Base-by-base conservation (phyloP, 1,284 basidiomycete species). In the Trichosporon sp. region DNA sequence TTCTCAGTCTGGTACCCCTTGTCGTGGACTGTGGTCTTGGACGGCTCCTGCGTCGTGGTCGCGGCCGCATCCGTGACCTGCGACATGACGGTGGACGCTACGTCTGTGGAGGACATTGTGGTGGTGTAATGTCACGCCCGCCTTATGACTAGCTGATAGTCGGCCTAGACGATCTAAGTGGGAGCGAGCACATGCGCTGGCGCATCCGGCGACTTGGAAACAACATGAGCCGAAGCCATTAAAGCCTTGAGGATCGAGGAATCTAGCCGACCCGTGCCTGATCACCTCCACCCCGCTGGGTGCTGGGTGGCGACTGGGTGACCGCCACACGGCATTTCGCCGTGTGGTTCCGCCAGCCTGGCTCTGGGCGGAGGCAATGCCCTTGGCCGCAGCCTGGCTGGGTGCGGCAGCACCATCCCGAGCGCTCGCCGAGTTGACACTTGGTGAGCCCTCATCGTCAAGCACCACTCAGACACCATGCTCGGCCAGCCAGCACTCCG, bases 401-500 rank as follows among this genome's bases (percentile, higher is more conserved):
- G 26, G 26, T 26, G 38, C 38, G 65, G 40, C 21, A 16, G 35
- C 19, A 32, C 37, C 26, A 26, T 43, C 14, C 46, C 31, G 32
- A 35, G 14, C 43, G 46, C 21, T 16, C 65, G 10, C 26, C 26
- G 12, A 32, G 38, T 16, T 40, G 26, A 35, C 16, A 14, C 31
- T 61, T 32, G 38, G 38, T 66, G 1, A 63, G 12, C 59, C 26
- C 16, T 8, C 26, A 26, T 21, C 19, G 38, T 46, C 21, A 26
- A 54, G 11, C 71, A 37, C 66, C 65, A 65, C 67, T 67, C 68
- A 37, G 38, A 40, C 56, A 71, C 66, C 51, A 75, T 75, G 74
- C 68, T 75, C 59, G 69, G 70, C 67, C 68, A 66, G 63, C 51
- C 74, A 51, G 48, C 67, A 65, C 70, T 73, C 70, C 72, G 69